Conservation (phyloP, 1,284 basidiomycete species). For the Tylopilus sp. region DNA sequence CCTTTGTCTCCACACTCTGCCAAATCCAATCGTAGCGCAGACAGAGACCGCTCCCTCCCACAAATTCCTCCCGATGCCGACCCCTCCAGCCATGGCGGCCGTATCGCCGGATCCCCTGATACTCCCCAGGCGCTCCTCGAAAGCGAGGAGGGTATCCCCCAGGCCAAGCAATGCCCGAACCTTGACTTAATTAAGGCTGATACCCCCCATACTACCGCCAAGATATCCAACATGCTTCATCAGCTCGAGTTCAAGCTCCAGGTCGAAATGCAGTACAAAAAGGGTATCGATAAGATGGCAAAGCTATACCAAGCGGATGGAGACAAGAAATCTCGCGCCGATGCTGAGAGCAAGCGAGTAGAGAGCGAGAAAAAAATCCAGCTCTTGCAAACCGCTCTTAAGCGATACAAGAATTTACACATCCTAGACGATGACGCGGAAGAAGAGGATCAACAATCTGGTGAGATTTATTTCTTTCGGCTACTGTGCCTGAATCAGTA, state of each 20-base stretch:
- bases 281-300: conserved; percentile 98
- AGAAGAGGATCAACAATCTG: conserved; percentile 62
- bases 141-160: conserved; percentile 42
- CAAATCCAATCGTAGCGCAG: conserved; percentile 21
- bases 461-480: conserved; percentile 32
- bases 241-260: conserved; percentile 99
- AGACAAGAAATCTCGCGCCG: conserved; percentile 87
- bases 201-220: conserved; percentile 92
- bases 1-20: conserved; percentile 25
- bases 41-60: conserved; percentile 35
- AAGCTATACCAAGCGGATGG: conserved; percentile 91
- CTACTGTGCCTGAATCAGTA: not conserved
- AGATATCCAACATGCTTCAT: conserved; percentile 97
- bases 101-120: conserved; percentile 30
- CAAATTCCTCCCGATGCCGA: conserved; percentile 53
- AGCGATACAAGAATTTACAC: conserved; percentile 93
- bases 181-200: conserved; percentile 96
- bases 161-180: conserved; percentile 66
- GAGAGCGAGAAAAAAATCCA: conserved; percentile 97
- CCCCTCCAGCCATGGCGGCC: conserved; percentile 30
- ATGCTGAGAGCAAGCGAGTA: conserved; percentile 89
- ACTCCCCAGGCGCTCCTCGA: conserved; percentile 29
- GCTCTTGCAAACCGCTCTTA: conserved; percentile 85
- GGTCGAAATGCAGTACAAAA: conserved; percentile 97
- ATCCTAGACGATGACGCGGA: conserved; percentile 80